Percentiles rank a stretch among this genome's conserved stretches.
Conservation (phyloP, 768 basidiomycete genomes). For the Tylopilus intermedius region DNA sequence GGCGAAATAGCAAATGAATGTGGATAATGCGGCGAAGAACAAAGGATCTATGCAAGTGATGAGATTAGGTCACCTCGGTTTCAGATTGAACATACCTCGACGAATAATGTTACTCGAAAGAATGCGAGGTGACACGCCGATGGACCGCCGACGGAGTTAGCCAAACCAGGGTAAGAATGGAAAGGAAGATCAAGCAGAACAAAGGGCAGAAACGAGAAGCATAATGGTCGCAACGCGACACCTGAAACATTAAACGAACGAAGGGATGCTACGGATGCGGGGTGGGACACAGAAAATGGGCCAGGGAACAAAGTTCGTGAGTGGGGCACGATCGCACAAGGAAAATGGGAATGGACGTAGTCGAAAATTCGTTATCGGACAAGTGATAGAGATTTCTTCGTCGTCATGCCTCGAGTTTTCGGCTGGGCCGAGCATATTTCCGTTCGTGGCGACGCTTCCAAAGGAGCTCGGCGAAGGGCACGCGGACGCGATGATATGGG, state of each 20-base stretch:
- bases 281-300: neutral
- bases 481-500: slow-evolving; percentile 21
- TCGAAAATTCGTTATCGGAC: neutral
- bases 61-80: neutral
- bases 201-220: too few species aligned
- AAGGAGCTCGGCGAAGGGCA: slow-evolving; percentile 46
- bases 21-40: neutral
- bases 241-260: slow-evolving; percentile 4
- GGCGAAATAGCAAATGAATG: slow-evolving; percentile 6
- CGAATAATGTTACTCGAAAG: slow-evolving; percentile 12
- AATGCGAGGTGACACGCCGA: slow-evolving; percentile 1
- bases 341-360: neutral
- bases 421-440: slow-evolving; percentile 35
- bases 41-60: slow-evolving; percentile 1
- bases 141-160: neutral
- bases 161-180: neutral
- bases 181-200: neutral
- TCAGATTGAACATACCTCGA: slow-evolving; percentile 12
- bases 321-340: neutral
- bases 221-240: neutral
- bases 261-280: slow-evolving; percentile 3
- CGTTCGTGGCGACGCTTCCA: slow-evolving; percentile 38
- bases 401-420: slow-evolving; percentile 23
- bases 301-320: slow-evolving; percentile 5
- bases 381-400: too few species aligned